Conservation (phyloP, 1,284 basidiomycete species). For the Peniophora sp. region DNA sequence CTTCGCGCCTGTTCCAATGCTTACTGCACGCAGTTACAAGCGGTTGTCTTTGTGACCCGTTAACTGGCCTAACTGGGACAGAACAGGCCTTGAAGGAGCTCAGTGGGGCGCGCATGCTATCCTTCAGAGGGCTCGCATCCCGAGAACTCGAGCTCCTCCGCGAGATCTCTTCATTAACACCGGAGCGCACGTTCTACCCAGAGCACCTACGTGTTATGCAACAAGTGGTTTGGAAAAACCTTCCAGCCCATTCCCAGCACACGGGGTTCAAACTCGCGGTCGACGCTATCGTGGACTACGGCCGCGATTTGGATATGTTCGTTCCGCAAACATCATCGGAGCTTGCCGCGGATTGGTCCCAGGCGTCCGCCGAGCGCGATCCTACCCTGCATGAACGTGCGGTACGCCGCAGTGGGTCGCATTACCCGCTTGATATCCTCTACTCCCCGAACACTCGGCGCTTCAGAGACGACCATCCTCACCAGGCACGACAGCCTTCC, state of each 20-base stretch:
- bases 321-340: too few species aligned
- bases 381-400: too few species aligned
- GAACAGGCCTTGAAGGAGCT: constrained; percentile 35
- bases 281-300: constrained; percentile 23
- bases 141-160: constrained; percentile 23
- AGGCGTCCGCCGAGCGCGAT: too few species aligned
- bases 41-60: constrained; percentile 32
- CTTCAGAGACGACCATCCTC: too few species aligned
- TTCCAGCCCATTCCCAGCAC: constrained; percentile 24
- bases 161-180: constrained; percentile 26
- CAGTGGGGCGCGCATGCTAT: constrained; percentile 25
- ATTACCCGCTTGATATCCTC: too few species aligned
- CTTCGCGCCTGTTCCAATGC: constrained; percentile 28
- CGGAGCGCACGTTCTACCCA: constrained; percentile 30
- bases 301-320: too few species aligned
- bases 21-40: constrained; percentile 40
- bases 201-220: constrained; percentile 29
- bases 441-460: too few species aligned
- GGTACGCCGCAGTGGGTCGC: too few species aligned
- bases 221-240: constrained; percentile 23
- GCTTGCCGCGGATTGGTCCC: too few species aligned
- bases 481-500: too few species aligned
- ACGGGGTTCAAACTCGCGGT: constrained; percentile 18
- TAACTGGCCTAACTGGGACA: constrained; percentile 35
- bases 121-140: constrained; percentile 26